Base-by-base conservation (phyloP, 2,329 filamentous ascomycete species). In the Ramularia endophylla region DNA sequence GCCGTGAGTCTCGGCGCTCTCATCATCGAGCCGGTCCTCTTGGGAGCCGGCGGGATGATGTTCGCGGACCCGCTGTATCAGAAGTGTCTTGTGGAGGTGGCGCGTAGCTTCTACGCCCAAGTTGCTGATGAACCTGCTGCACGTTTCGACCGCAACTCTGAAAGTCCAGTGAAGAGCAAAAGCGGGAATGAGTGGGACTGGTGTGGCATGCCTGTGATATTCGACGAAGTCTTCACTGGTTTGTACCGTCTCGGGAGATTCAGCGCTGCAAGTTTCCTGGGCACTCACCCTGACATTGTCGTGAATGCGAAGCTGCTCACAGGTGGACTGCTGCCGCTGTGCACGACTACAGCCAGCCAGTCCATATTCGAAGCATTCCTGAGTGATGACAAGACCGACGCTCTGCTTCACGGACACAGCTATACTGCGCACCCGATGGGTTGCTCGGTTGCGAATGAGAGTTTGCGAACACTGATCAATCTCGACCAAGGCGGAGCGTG, bases 211-310 rank as follows among this genome's bases (percentile, higher is more conserved):
- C 87, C 87, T 0, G 68, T 94, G 28, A 72, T 94, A 52, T 87
- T 87, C 50, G 87, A 94, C 58, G 87, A 94, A 59, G 87, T 94
- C 27, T 94, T 94, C 64, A 90, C 86, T 0, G 87, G 87, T 1
- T 69, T 94, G 4, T 89, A 89, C 60, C 84, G 87, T 9, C 78
- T 94, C 0, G 87, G 87, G 2, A 77, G 80, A 28, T 79, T 82
- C 57, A 80, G 77, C 1, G 73, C 85, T 0, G 78, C 83, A 0
- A 81, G 80, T 0, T 85, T 90, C 61, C 73, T 94, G 3, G 69
- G 70, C 4, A 66, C 78, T 0, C 64, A 85, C 22, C 75, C 87
- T 0, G 87, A 94, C 54, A 82, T 94, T 34, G 80, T 81, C 0
- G 83, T 88, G 0, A 83, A 94, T 55, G 87, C 87, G 5, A 94